Evolutionary conservation across 2,329 filamentous ascomycete species (phyloP).

Genomic region (Albifimbria verrucaria): DNA sequence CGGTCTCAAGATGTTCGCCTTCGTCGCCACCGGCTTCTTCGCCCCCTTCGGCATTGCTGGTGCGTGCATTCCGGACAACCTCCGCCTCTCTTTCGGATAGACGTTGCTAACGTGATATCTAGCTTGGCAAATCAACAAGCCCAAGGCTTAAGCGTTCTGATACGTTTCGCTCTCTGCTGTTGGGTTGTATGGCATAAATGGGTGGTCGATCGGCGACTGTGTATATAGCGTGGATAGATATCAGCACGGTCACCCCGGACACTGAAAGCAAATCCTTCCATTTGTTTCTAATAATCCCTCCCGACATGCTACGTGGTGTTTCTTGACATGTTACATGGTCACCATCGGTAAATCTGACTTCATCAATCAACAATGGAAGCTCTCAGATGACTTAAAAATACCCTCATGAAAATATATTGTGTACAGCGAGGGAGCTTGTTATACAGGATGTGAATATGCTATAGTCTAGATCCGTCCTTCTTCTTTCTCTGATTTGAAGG

Average conservation of each 20-base stretch:
- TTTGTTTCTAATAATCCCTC: not conserved
- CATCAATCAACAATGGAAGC: too few relatives aligned
- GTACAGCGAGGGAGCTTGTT: not conserved
- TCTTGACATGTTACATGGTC: too few relatives aligned
- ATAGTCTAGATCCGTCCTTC: conserved; percentile 26
- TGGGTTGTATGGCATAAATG: conserved; percentile 14
- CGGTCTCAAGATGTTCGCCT: conserved; percentile 75
- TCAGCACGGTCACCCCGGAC: conserved; percentile 20
- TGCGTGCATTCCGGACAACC: conserved; percentile 36
- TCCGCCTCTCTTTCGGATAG: not conserved
- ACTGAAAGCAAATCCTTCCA: conserved; percentile 15
- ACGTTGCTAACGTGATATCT: conserved; percentile 16
- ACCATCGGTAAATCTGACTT: too few relatives aligned
- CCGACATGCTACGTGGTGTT: not conserved
- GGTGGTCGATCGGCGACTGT: conserved; percentile 20
- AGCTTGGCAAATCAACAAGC: conserved; percentile 49
- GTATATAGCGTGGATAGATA: conserved; percentile 33
- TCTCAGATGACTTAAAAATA: too few relatives aligned
- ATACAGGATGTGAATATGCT: conserved; percentile 7
- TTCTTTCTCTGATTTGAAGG: conserved; percentile 17
- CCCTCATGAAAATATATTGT: not conserved
- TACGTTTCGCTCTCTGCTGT: conserved; percentile 8
- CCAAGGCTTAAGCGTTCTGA: conserved; percentile 25
- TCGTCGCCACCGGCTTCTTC: conserved; percentile 55
- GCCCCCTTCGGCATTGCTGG: conserved; percentile 61